These are phyloP conservation scores for Vitis hybrid DNA, from an alignment of 177 flowering plant species.

Conservation along the genomic window DNA sequence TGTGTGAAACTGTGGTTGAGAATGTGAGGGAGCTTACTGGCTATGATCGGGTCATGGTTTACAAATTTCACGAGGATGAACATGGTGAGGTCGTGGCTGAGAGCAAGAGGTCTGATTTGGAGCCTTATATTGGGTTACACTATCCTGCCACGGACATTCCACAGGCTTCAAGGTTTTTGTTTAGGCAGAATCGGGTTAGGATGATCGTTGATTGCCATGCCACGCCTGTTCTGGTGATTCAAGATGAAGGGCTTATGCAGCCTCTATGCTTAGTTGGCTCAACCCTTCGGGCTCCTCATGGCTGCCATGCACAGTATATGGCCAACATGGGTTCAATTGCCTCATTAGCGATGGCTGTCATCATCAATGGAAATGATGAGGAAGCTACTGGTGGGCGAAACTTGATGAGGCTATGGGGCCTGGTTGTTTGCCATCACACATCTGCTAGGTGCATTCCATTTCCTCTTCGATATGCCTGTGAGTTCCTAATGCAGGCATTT, in stretches of 20 bases:
- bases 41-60: conserved; percentile 95
- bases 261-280: conserved; percentile 91
- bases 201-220: conserved; percentile 93
- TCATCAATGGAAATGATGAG: conserved; percentile 77
- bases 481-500: conserved; percentile 95
- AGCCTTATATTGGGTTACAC: conserved; percentile 88
- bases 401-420: conserved; percentile 82
- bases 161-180: conserved; percentile 93
- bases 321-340: conserved; percentile 95
- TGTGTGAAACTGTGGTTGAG: conserved; percentile 86
- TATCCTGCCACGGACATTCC: conserved; percentile 98
- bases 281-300: conserved; percentile 95
- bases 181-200: conserved; percentile 88
- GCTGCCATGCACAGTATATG: conserved; percentile 96
- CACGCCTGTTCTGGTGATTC: conserved; percentile 59
- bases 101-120: conserved; percentile 73
- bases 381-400: conserved; percentile 53
- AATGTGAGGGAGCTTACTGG: conserved; percentile 87
- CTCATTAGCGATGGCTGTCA: conserved; percentile 83
- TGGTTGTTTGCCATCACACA: conserved; percentile 95
- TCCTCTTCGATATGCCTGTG: conserved; percentile 95
- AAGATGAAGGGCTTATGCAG: conserved; percentile 73
- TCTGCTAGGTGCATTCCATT: conserved; percentile 79
- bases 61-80: conserved; percentile 96
- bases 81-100: conserved; percentile 98